Conservation (phyloP, 1,139 yeast species). For the Petasospora fabianii region DNA sequence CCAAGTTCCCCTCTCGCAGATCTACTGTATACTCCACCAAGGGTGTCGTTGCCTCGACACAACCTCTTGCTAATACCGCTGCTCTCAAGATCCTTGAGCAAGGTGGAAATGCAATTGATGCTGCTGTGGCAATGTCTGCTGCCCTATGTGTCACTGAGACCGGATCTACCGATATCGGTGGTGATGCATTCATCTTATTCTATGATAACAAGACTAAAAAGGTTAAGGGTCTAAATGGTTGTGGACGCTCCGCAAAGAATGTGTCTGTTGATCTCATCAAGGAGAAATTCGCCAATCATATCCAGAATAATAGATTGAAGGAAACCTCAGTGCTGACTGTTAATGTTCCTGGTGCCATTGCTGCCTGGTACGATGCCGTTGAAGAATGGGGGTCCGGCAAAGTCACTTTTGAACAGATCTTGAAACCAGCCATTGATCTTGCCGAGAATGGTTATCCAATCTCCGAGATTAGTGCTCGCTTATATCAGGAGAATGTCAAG, state of each 20-base stretch:
- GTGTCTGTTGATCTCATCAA: conserved; percentile 48
- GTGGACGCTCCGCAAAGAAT: conserved; percentile 64
- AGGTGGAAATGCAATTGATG: conserved; percentile 78
- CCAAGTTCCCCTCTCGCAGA: conserved; percentile 53
- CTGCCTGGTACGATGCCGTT: conserved; percentile 71
- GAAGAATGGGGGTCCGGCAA: conserved; percentile 73
- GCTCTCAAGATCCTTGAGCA: conserved; percentile 60
- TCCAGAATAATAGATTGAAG: conserved; percentile 33
- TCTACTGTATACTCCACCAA: conserved; percentile 73
- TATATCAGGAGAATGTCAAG: conserved; percentile 45
- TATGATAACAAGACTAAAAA: conserved; percentile 47
- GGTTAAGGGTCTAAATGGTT: conserved; percentile 70
- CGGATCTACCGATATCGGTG: conserved; percentile 77
- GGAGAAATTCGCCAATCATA: conserved; percentile 34
- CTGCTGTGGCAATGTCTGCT: conserved; percentile 78
- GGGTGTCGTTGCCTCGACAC: conserved; percentile 75
- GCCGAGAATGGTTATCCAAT: conserved; percentile 69
- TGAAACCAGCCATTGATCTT: conserved; percentile 67
- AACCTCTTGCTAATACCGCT: conserved; percentile 74
- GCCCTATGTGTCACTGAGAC: conserved; percentile 73
- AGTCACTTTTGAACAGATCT: conserved; percentile 52
- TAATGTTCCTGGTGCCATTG: conserved; percentile 76
- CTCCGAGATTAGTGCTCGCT: conserved; percentile 50
- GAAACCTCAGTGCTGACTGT: conserved; percentile 53
- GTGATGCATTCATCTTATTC: conserved; percentile 71